These are phyloP conservation scores for Aspergillus mulundensis DNA, from an alignment of 495 filamentous ascomycete genomes.

Conservation along the genomic window DNA sequence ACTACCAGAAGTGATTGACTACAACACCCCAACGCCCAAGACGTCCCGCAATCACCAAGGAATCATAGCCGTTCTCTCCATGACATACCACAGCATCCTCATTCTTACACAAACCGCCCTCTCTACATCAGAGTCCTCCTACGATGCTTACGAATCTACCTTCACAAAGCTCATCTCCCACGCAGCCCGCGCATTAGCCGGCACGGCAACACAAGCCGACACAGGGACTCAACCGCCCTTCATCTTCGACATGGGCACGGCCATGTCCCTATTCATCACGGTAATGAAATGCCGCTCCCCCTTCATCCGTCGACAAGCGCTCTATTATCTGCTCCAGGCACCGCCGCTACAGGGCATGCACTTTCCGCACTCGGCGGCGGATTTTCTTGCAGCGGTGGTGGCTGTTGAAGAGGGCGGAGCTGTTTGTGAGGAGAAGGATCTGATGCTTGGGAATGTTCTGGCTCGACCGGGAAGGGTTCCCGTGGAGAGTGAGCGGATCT, in stretches of 20 bases:
- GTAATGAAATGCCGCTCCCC: conserved; percentile 47
- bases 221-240: conserved; percentile 26
- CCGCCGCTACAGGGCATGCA: conserved; percentile 25
- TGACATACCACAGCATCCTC: not conserved
- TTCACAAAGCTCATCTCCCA: conserved; percentile 19
- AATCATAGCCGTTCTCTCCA: not conserved
- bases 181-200: conserved; percentile 1
- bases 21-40: not conserved
- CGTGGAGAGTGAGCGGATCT: no score
- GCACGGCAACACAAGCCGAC: not conserved
- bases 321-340: conserved; percentile 30
- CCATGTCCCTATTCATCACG: conserved; percentile 47
- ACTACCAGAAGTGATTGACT: not conserved
- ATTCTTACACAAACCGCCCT: not conserved
- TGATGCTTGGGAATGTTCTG: no score
- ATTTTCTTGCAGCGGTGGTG: not conserved
- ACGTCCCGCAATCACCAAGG: not conserved
- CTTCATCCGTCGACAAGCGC: conserved; percentile 39
- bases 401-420: not conserved
- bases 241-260: conserved; percentile 49
- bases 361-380: not conserved
- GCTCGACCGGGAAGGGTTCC: no score
- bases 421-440: not conserved
- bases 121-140: conserved; percentile 3
- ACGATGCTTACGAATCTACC: conserved; percentile 19